Evolutionary conservation across 192 early-diverging fungal species (phyloP), one percentile per base, ranked within the genome.

Genomic region (Gigaspora rosea): DNA sequence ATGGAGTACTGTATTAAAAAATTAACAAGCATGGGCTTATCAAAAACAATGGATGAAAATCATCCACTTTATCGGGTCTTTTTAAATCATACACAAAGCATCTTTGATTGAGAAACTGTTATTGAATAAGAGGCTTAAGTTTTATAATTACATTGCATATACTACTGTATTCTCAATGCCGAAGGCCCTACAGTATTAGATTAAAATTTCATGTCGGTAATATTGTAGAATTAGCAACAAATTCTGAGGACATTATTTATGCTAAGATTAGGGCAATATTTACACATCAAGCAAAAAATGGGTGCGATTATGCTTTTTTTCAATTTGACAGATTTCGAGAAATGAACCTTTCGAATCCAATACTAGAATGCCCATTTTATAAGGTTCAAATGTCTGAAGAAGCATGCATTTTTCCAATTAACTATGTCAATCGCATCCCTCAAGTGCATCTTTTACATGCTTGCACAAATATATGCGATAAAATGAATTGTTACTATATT

Each of bases 111-210:
- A 46, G 2, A 20, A 13, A 2, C 1, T 13, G 8, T 13, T 69
- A 20, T 13, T 69, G 18, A 69, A 69, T 50, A 15, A n/a, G 12
- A 50, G 22, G 3, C 18, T 69, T n/a, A 41, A n/a, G 18, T 69
- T 47, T 32, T 69, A 69, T 50, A 69, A 69, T 69, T 69, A 32
- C 22, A 50, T 69, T 69, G 18, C 67, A 6, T 69, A 69, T 69
- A 50, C 16, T 6, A 22, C n/a, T n/a, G n/a, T n/a, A n/a, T 68
- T 62, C 22, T 35, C 8, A 62, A 35, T 49, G 36, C 7, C 0
- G 11, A 68, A 68, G 66, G n/a, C 18, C 2, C 5, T 48, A 22
- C n/a, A n/a, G n/a, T n/a, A n/a, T 49, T 8, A 13, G 41, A 48
- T n/a, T 68, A 22, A 41, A 49, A 41, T 36, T 68, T 41, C 41